These are phyloP conservation scores for Dictyostelium brefeldianum DNA, from an alignment of 78 protist species.

Conservation along the genomic window DNA sequence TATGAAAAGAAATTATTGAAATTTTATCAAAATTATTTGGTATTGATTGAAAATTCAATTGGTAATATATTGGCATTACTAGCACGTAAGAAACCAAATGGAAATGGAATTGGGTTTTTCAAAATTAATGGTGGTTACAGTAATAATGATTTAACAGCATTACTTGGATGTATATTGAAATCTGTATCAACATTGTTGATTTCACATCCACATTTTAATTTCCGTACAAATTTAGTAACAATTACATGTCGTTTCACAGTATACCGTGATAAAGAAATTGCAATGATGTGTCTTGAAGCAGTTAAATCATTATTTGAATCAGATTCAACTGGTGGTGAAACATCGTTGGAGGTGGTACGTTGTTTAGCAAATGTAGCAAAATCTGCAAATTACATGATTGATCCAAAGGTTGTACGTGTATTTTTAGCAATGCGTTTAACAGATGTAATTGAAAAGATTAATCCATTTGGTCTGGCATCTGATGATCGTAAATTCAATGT, in stretches of 20 bases:
- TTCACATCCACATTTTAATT: constrained; percentile 66
- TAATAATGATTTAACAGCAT: not conserved
- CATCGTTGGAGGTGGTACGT: constrained; percentile 44
- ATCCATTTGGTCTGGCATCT: constrained; percentile 51
- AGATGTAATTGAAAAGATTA: constrained; percentile 57
- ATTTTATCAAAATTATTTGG: constrained; percentile 74
- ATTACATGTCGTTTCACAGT: constrained; percentile 48
- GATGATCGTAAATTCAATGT: not conserved
- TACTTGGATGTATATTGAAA: constrained; percentile 12
- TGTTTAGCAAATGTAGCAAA: constrained; percentile 72
- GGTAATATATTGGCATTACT: not conserved
- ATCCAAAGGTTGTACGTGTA: constrained; percentile 39
- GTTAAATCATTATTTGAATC: constrained; percentile 23
- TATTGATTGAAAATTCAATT: constrained; percentile 62
- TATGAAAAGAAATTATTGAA: constrained; percentile 68
- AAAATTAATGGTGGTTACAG: constrained; percentile 4
- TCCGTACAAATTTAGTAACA: constrained; percentile 54
- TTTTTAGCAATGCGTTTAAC: constrained; percentile 44
- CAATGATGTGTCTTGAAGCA: constrained; percentile 4
- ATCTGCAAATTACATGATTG: constrained; percentile 41
- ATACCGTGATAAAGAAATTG: constrained; percentile 28
- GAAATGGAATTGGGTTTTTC: constrained; percentile 13
- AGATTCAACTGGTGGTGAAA: constrained; percentile 73
- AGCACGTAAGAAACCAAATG: not conserved
- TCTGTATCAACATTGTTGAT: constrained; percentile 3